These are phyloP conservation scores for Yarrowia bubula DNA, from an alignment of 805 yeast genomes.

Conservation along the genomic window DNA sequence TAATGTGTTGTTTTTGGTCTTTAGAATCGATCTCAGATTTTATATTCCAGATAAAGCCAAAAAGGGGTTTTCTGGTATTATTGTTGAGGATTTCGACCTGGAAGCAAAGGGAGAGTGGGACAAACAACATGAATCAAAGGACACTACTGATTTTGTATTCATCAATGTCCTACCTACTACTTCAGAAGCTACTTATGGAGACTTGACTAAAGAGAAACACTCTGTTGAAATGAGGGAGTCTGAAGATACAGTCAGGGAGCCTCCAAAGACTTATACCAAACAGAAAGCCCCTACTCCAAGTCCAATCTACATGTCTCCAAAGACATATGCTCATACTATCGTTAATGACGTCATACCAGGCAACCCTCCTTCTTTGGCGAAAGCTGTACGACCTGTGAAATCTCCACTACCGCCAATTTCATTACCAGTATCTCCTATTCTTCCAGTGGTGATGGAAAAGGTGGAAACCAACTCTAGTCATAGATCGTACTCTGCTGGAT, in stretches of 20 bases:
- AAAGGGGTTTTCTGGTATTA: constrained; percentile 51
- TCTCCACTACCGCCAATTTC: neutral
- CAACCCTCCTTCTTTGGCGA: neutral
- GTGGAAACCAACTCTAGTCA: neutral
- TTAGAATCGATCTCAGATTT: constrained; percentile 72
- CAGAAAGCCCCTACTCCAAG: neutral
- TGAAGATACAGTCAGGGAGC: neutral
- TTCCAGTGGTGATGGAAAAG: neutral
- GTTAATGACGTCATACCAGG: neutral
- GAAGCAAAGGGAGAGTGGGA: neutral
- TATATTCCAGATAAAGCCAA: constrained; percentile 68
- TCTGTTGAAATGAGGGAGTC: neutral
- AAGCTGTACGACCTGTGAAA: neutral
- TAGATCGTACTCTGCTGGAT: neutral
- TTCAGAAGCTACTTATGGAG: neutral
- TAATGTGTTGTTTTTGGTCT: constrained; percentile 54
- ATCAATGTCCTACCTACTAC: neutral
- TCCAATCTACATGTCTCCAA: neutral
- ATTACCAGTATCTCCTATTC: neutral
- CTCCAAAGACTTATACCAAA: neutral
- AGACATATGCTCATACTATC: neutral
- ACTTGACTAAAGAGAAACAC: neutral
- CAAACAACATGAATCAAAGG: too few species aligned
- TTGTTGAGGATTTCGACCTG: neutral
- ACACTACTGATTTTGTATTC: neutral